Base-by-base conservation (phyloP, 1,284 basidiomycete species). In the Sporisorium reilianum region DNA sequence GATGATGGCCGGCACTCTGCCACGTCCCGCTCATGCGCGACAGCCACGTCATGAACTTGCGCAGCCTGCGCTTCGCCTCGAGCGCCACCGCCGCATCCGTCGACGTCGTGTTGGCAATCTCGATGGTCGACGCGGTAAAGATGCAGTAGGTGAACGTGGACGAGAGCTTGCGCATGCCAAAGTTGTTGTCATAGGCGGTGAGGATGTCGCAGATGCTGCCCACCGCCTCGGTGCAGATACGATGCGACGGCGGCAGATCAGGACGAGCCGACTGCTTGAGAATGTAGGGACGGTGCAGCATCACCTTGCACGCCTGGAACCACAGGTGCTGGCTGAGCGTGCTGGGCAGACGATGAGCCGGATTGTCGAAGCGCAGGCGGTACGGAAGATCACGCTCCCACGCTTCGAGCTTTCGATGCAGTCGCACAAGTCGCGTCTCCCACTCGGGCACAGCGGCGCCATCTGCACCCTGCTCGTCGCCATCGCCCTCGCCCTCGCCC, bases 71-170 rank as follows among this genome's bases (percentile, higher is more conserved):
- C 49, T 80, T 79, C 5, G 79, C 79, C 46, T 73, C 71, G 9
- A 36, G 7, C 22, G 66, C 75, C 7, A 63, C 54, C 16, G 22
- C 36, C 3, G 58, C 51, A 28, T 81, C 76, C 10, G 56, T 65
- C 26, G 73, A 77, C 4, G 78, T 81, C 14, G 77, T 79, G 41
- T 81, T 80, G 44, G 73, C 78, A 36, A 81, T 63, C 54, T 74
- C 72, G 60, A 81, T 78, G 18, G 79, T 80, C 2, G 69, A 69
- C 8, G 78, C 73, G 1, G 71, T 81, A 30, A 80, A 81, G 42
- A 81, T 66, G 61, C 68, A 75, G 61, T 75, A 81, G 16, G 75
- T 70, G 34, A 78, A 55, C 3, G 75, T 73, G 40, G 69, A 70
- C 2, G 72, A 74, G 1, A 78, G 58, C 38, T 78, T 76, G 36